Conservation (phyloP, 192 early-diverging fungal species). For the Linnemannia elongata region DNA sequence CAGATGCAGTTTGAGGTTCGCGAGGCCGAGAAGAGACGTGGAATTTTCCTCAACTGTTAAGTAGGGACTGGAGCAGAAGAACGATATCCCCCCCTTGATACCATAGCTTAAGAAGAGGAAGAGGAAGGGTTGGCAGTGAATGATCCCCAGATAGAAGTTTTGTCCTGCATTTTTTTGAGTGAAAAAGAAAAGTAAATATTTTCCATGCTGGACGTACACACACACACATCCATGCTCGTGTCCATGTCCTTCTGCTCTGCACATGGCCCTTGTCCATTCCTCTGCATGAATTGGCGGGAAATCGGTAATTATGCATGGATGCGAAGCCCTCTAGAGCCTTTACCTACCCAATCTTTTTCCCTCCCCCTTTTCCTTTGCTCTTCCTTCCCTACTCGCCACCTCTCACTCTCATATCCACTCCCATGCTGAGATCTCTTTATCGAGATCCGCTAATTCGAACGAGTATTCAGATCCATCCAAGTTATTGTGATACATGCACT, state of each 20-base stretch:
- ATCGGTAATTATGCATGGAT: neutral
- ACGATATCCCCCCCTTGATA: neutral
- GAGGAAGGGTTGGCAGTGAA: neutral
- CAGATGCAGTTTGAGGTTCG: conserved; percentile 89
- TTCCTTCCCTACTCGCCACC: no score
- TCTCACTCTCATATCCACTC: neutral
- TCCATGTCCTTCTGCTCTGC: neutral
- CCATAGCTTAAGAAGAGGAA: neutral
- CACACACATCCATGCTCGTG: neutral
- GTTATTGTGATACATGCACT: neutral
- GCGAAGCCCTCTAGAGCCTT: neutral
- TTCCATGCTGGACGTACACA: neutral
- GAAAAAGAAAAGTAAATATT: neutral
- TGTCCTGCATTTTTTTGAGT: neutral
- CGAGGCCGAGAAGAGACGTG: conserved; percentile 76
- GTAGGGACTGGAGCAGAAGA: neutral
- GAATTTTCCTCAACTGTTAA: conserved; percentile 55
- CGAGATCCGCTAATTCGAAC: neutral
- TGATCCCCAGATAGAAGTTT: neutral
- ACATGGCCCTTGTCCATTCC: neutral
- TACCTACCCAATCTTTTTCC: neutral
- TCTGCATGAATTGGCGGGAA: neutral
- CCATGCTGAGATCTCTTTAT: neutral
- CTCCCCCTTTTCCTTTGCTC: neutral
- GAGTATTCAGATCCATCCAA: neutral